Percentiles rank a stretch among this genome's conserved stretches.
Conservation (phyloP, 208 protist genomes). For the Crithidia fasciculata region DNA sequence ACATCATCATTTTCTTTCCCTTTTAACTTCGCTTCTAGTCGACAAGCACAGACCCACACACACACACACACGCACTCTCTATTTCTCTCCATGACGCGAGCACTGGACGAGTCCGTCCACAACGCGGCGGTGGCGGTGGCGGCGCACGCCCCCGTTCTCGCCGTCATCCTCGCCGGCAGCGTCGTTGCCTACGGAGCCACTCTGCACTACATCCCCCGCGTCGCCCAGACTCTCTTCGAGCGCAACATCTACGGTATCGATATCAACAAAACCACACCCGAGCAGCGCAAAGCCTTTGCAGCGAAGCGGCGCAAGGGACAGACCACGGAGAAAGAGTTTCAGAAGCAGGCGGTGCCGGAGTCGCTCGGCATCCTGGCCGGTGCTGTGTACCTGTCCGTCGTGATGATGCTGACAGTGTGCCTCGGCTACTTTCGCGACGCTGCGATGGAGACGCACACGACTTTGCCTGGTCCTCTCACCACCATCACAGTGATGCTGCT, state of each 20-base stretch:
- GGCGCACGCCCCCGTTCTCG: conserved; percentile 52
- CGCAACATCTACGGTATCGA: conserved; percentile 94
- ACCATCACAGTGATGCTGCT: conserved; percentile 98
- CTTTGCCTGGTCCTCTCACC: conserved; percentile 85
- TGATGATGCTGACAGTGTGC: conserved; percentile 53
- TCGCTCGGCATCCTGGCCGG: conserved; percentile 80
- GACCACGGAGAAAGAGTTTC: conserved; percentile 36
- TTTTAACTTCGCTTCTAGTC: too few relatives aligned
- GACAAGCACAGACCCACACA: too few relatives aligned
- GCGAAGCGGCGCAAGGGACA: conserved; percentile 36
- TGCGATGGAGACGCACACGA: conserved; percentile 46
- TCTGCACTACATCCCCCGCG: conserved; percentile 65
- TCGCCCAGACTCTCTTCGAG: conserved; percentile 65
- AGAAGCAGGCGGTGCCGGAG: conserved; percentile 68
- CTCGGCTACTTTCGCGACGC: conserved; percentile 38
- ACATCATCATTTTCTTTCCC: background rate
- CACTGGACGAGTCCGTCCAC: conserved; percentile 12
- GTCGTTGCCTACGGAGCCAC: conserved; percentile 71
- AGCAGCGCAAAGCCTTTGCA: conserved; percentile 59
- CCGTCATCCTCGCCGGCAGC: conserved; percentile 49
- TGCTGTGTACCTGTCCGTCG: conserved; percentile 74
- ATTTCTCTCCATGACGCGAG: conserved; percentile 4
- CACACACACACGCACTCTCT: too few relatives aligned
- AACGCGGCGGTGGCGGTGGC: conserved; percentile 34
- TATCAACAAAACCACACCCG: conserved; percentile 94